Conservation (phyloP, 108 stramenopile species). For the Licmophora abbreviata region DNA sequence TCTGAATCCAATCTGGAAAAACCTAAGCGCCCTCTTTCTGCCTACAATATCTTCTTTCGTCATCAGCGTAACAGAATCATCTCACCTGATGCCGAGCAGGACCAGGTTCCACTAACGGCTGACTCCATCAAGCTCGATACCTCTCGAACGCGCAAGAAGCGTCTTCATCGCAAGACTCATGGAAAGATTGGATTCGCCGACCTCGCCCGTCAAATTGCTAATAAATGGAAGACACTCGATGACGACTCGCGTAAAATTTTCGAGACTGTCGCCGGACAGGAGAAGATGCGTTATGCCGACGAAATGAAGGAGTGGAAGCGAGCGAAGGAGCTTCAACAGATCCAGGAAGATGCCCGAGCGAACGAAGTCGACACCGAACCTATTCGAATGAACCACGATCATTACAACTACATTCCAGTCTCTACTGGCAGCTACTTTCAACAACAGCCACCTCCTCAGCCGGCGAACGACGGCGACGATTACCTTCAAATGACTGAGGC, state of each 20-base stretch:
- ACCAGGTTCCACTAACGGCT: neutral
- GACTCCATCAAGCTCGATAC: neutral
- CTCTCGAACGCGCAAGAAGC: conserved; percentile 11
- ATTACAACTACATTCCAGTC: too few species aligned
- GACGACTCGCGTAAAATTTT: conserved; percentile 19
- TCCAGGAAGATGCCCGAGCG: neutral
- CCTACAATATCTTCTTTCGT: conserved; percentile 5
- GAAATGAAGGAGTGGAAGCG: conserved; percentile 29
- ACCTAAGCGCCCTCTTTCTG: conserved; percentile 4
- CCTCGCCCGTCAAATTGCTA: conserved; percentile 51
- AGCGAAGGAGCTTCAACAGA: conserved; percentile 11
- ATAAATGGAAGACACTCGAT: conserved; percentile 40
- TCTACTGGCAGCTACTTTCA: too few species aligned
- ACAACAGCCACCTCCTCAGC: too few species aligned
- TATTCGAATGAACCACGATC: too few species aligned
- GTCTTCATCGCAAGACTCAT: conserved; percentile 58
- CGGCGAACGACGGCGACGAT: too few species aligned
- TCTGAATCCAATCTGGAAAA: neutral
- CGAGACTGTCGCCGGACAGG: conserved; percentile 26
- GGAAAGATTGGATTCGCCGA: conserved; percentile 75
- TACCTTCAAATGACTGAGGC: neutral
- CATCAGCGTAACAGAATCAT: neutral
- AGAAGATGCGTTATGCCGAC: conserved; percentile 33
- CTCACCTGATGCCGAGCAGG: neutral
- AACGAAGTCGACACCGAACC: too few species aligned